Evolutionary conservation across 805 yeast genomes (phyloP).

Genomic region (Cyberlindnera misumaiensis): DNA sequence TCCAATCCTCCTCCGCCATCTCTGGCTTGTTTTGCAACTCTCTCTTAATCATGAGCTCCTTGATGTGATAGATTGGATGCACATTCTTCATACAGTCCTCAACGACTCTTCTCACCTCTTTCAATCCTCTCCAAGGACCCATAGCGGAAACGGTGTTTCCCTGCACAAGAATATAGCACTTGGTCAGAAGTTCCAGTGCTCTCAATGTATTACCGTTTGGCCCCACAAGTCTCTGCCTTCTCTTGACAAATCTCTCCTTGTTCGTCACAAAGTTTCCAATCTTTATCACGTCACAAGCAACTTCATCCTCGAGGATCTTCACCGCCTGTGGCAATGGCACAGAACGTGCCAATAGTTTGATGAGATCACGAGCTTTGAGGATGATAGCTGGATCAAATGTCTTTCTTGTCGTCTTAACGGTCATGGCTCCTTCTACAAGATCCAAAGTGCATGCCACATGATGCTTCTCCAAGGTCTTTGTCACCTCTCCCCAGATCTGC

Average conservation of each 20-base stretch:
- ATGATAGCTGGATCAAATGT: slow-evolving; percentile 93
- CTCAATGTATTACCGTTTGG: slow-evolving; percentile 96
- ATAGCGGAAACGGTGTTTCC: slow-evolving; percentile 95
- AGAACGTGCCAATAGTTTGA: slow-evolving; percentile 88
- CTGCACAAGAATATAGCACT: slow-evolving; percentile 92
- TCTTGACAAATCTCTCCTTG: slow-evolving; percentile 88
- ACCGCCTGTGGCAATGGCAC: slow-evolving; percentile 97
- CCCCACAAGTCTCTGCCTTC: slow-evolving; percentile 94
- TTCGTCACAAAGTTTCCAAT: slow-evolving; percentile 85
- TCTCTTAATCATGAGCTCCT: slow-evolving; percentile 94
- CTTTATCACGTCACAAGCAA: slow-evolving; percentile 94
- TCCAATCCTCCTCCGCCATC: slow-evolving; percentile 93
- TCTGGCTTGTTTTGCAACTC: slow-evolving; percentile 95
- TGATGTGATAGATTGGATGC: slow-evolving; percentile 97
- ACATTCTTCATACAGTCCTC: slow-evolving; percentile 96
- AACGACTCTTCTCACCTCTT: slow-evolving; percentile 86
- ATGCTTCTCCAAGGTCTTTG: slow-evolving; percentile 65
- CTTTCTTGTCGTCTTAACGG: slow-evolving; percentile 91
- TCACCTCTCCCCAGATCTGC: slow-evolving; percentile 90
- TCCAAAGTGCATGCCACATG: slow-evolving; percentile 81
- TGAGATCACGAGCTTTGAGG: slow-evolving; percentile 89
- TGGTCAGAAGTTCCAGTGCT: slow-evolving; percentile 91
- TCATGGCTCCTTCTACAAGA: slow-evolving; percentile 95
- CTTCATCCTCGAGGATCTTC: slow-evolving; percentile 83
- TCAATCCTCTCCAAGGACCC: slow-evolving; percentile 94